Conservation (phyloP, 1,139 yeast species). For the Yamadazyma songkhlaensis region DNA sequence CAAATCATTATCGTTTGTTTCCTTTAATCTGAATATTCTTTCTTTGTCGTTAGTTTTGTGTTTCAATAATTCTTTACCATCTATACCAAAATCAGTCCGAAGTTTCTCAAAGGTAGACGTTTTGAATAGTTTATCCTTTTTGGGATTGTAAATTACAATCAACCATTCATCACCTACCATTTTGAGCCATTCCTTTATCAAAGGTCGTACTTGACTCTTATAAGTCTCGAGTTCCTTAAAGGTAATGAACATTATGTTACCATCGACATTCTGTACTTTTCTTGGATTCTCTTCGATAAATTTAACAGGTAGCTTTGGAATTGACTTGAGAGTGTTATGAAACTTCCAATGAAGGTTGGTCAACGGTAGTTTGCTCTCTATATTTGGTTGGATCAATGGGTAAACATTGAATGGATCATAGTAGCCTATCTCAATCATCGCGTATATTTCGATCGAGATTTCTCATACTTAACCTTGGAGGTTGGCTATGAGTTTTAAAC, state of each 20-base stretch:
- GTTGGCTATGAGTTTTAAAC: no score
- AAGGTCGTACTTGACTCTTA: conserved; percentile 74
- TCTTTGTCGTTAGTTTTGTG: conserved; percentile 7
- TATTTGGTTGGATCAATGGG: conserved; percentile 49
- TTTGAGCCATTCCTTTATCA: conserved; percentile 77
- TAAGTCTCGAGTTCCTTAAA: conserved; percentile 71
- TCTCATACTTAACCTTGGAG: background rate
- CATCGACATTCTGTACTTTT: conserved; percentile 42
- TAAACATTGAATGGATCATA: conserved; percentile 83
- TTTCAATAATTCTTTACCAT: conserved; percentile 33
- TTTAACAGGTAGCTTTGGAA: conserved; percentile 58
- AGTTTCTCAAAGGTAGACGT: conserved; percentile 65
- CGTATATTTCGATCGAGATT: background rate
- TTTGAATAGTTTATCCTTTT: conserved; percentile 47
- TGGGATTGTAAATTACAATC: conserved; percentile 56
- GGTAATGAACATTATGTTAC: conserved; percentile 67
- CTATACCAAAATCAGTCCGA: conserved; percentile 57
- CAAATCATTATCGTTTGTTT: conserved; percentile 33
- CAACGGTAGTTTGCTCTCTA: conserved; percentile 58
- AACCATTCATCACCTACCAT: conserved; percentile 57
- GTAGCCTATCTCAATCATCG: conserved; percentile 47
- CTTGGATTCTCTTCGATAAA: conserved; percentile 63
- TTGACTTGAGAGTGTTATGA: conserved; percentile 61
- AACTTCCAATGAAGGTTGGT: conserved; percentile 80
- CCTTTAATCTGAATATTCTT: conserved; percentile 15